Percentiles rank a stretch among this genome's conserved stretches.
phyloP scores from a whole-genome alignment of 257 asterid species.

The Solanum lycopersicoides region DNA sequence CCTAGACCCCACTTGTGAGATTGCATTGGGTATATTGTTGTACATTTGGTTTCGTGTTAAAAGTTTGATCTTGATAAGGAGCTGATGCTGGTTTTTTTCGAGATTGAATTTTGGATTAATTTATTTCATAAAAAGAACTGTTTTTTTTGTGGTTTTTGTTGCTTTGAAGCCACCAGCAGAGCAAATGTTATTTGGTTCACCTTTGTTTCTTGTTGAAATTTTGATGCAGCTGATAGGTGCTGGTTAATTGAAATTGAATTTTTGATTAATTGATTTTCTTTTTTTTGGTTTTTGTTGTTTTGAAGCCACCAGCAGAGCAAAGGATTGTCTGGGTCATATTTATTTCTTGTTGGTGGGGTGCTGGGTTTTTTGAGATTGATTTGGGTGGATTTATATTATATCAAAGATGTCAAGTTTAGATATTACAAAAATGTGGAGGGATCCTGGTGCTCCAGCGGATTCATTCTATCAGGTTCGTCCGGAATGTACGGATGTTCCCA shows the following conservation, averaged over 20 bases:
- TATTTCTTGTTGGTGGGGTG: not conserved
- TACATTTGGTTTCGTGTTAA: not conserved
- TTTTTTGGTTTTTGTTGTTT: not conserved
- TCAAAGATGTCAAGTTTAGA: not conserved
- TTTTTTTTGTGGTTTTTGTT: not conserved
- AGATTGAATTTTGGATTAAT: not conserved
- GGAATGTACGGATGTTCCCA: conserved; percentile 75
- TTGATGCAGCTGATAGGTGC: not conserved
- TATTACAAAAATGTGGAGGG: conserved; percentile 58
- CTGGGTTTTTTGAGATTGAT: not conserved
- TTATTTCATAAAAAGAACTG: not conserved
- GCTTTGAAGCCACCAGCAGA: not conserved
- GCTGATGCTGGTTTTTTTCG: not conserved
- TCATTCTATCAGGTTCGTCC: conserved; percentile 74
- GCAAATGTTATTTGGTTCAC: not conserved
- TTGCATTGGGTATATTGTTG: not conserved
- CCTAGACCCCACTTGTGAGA: not conserved
- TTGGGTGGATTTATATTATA: not conserved
- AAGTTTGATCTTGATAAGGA: not conserved
- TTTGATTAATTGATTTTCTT: not conserved
- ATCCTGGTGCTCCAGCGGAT: conserved; percentile 77
- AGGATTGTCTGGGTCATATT: not conserved
- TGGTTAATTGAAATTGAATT: not conserved
- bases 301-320: not conserved
- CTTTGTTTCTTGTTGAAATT: not conserved